phyloP scores from a whole-genome alignment of 768 basidiomycete species.

The Rhodotorula paludigena region DNA sequence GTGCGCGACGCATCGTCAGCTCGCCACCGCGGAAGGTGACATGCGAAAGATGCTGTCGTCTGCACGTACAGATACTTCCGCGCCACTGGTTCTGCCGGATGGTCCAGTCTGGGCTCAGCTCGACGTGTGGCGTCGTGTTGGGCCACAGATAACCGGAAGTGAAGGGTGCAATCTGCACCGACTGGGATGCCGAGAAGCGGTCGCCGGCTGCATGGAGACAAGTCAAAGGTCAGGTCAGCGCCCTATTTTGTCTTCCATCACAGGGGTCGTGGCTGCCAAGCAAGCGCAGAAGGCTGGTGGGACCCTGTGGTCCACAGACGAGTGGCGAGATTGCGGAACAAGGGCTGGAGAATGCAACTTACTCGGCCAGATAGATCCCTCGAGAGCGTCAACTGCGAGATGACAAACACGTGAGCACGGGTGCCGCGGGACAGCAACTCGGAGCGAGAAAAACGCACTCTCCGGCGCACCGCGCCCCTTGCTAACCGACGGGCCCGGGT shows the following conservation, averaged over 20 bases:
- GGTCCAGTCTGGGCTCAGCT: constrained; percentile 50
- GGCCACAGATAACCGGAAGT: constrained; percentile 63
- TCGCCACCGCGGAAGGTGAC: not conserved
- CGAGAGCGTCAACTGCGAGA: constrained; percentile 54
- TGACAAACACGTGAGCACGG: not conserved
- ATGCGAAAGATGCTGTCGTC: not conserved
- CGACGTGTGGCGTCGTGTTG: constrained; percentile 54
- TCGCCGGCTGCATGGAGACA: constrained; percentile 51
- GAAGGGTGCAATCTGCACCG: constrained; percentile 55
- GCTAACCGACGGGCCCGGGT: constrained; percentile 63
- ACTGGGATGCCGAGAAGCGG: constrained; percentile 67
- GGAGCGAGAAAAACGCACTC: constrained; percentile 44
- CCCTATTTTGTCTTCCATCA: no score
- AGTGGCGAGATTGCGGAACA: not conserved
- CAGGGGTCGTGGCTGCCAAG: no score
- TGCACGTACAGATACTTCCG: constrained; percentile 4
- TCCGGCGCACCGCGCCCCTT: constrained; percentile 74
- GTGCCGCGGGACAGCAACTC: accelerated
- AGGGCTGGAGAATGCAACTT: not conserved
- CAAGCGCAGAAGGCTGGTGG: no score
- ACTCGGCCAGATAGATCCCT: constrained; percentile 56
- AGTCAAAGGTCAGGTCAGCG: not conserved
- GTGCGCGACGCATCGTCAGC: not conserved
- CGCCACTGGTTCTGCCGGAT: constrained; percentile 21
- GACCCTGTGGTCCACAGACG: no score